Base-by-base conservation (phyloP, 2,329 filamentous ascomycete genomes). In the Ophiobolus disseminans region DNA sequence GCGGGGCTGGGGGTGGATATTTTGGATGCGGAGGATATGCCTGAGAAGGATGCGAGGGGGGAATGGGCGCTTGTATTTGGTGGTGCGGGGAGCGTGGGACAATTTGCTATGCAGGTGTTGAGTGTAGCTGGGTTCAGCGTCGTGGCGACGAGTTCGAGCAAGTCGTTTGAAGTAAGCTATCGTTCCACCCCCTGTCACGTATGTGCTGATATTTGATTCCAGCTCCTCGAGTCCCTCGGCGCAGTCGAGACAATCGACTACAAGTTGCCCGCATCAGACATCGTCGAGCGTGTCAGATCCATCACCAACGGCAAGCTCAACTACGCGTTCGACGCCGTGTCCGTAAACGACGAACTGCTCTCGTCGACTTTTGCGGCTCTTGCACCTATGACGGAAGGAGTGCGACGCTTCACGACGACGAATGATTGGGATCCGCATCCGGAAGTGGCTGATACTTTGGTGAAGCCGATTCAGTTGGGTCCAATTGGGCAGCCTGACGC, bases 41-140 rank as follows among this genome's bases (percentile, higher is more conserved):
- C 60, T 5, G 35, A 9, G 3, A 7, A 7, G 2, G 34, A 49
- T 4, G 26, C 41, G n/a, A 59, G 51, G 25, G 52, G 54, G 30
- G 66, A 69, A 55, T 73, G 69, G 69, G 60, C 60, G 13, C 43
- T 73, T 22, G 58, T 73, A 5, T 62, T 72, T 31, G 69, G 69
- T 21, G 70, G 69, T 17, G 60, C 66, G 5, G 64, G 63, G 50
- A 63, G 54, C 35, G 66, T 72, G 13, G 70, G 70, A 6, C 69
- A 65, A 43, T 65, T 57, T 36, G 64, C 64, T 13, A 58, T 72
- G 31, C 63, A 72, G 58, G 43, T 70, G n/a, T 53, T 70, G 13
- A 61, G 60, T 26, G 50, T 51, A 5, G 45, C 48, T 31, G 69
- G 69, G 14, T 72, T 67, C 53, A 65, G 65, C 37, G 70, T 73